Evolutionary conservation across 1,139 yeast species (phyloP).

Genomic region (Fermentozyma sake): DNA sequence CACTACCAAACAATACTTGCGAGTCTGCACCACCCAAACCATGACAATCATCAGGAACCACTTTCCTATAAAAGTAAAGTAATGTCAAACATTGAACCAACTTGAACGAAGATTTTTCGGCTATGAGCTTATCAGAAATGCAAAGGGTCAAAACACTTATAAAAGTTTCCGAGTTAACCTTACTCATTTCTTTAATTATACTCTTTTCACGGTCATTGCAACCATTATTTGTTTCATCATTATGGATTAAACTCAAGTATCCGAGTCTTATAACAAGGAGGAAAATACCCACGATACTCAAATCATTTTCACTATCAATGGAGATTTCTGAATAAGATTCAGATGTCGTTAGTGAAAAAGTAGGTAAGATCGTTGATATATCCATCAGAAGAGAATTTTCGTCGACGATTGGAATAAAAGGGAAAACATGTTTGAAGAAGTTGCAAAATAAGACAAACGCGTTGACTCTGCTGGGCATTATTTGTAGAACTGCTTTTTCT

Average conservation of each 20-base stretch:
- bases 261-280: conserved; percentile 33
- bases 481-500: conserved; percentile 22
- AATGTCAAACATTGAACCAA: conserved; percentile 42
- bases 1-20: conserved; percentile 35
- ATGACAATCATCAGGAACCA: conserved; percentile 41
- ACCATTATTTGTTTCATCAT: conserved; percentile 25
- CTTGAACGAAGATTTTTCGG: conserved; percentile 29
- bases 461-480: conserved; percentile 29
- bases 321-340: conserved; percentile 18
- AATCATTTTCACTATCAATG: conserved; percentile 30
- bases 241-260: conserved; percentile 38
- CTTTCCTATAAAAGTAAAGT: conserved; percentile 32
- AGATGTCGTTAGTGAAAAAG: conserved; percentile 21
- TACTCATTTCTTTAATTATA: conserved; percentile 23
- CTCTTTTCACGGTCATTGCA: conserved; percentile 25
- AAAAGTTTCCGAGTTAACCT: conserved; percentile 19
- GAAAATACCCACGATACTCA: conserved; percentile 28
- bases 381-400: conserved; percentile 27
- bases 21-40: conserved; percentile 44
- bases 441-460: conserved; percentile 28
- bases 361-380: conserved; percentile 21
- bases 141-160: conserved; percentile 27
- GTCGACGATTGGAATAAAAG: conserved; percentile 36
- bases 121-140: conserved; percentile 25
- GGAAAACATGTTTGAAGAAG: conserved; percentile 38